Base-by-base conservation (phyloP, 164 flowering plant genomes). In the Hamamelis virginiana region DNA sequence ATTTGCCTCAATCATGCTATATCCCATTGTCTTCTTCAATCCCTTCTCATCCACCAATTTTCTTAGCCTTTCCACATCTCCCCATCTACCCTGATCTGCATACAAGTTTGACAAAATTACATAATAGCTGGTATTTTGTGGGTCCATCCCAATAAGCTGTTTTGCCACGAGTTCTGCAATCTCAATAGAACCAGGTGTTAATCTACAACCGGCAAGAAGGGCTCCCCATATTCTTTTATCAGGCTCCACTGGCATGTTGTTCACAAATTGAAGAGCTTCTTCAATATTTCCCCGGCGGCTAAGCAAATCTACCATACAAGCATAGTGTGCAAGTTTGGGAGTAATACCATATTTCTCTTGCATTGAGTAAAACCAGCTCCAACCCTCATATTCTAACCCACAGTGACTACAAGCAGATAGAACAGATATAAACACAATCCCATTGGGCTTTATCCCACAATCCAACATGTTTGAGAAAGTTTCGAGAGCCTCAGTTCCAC, bases 291-390 rank as follows among this genome's bases (percentile, higher is more conserved):
- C 93, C 45, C 55, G 67, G 22, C 87, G 82, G 66, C 86, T 76
- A 63, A 86, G 88, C 79, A 85, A 71, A 80, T 86, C 93, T 64
- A 89, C 90, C 82, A 85, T 82, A 74, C 93, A 86, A 65, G 87
- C 85, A 78, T 84, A 86, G 41, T 86, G 92, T 33, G 80, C 75
- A 59, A 86, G 76, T 69, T 73, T 80, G 58, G 89, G 90, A 57
- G 71, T 33, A 19, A 86, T 69, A n/a, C 81, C 78, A 70, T 74
- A 85, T 13, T 69, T 74, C 45, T 62, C 77, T 74, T 81, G 69
- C 93, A 89, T 86, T 56, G 74, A 68, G 71, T 70, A 33, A 75
- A 86, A 85, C 77, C 79, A 81, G 18, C 51, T 71, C 88, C 85
- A 84, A 38, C 86, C 87, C 63, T 88, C 89, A 50, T 80, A 50